Base-by-base conservation (phyloP, 2,329 filamentous ascomycete genomes). In the Ophiocordyceps camponoti-leonardi region DNA sequence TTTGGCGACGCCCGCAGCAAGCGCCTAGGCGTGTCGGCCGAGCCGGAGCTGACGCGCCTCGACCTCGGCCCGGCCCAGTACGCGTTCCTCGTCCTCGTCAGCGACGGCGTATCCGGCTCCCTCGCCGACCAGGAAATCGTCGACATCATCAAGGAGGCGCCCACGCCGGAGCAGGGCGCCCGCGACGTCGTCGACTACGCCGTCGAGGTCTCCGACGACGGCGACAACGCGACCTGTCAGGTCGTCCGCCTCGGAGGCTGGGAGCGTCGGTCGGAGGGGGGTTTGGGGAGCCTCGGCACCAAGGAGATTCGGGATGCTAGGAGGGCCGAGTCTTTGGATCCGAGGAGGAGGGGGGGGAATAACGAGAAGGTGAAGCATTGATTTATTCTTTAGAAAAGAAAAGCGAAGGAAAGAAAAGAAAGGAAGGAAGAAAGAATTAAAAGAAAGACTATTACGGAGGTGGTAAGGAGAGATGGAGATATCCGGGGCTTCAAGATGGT, bases 1-100 rank as follows among this genome's bases (percentile, higher is more conserved):
- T 96, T 98, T 59, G 92, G 92, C 23, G 92, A 98, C 66, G 86
- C 95, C 65, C 75, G 75, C 31, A 85, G 80, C 47, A 98, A 98
- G 65, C 83, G 90, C 45, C 81, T 96, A 45, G 92, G 92, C 26
- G 90, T 98, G 13, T 88, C 83, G 4, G 92, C 92, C 1, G 92
- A 98, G 63, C 92, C 92, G 0, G 88, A 96, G 57, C 78, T 95
- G 49, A 78, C 76, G 1, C 79, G 83, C 33, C 68, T 87, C 13
- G 85, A 95, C 51, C 70, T 96, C 49, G 73, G 73, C 0, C 82
- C 90, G 0, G 87, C 86, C 0, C 81, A 95, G 61, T 95, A 86
- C 63, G 80, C 80, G 3, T 98, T 98, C 63, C 60, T 96, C 44
- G 86, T 94, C 2, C 73, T 98, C 42, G 77, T 94, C 60, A 84